phyloP scores from a whole-genome alignment of 129 eudicot species.

The Tagetes erecta region DNA sequence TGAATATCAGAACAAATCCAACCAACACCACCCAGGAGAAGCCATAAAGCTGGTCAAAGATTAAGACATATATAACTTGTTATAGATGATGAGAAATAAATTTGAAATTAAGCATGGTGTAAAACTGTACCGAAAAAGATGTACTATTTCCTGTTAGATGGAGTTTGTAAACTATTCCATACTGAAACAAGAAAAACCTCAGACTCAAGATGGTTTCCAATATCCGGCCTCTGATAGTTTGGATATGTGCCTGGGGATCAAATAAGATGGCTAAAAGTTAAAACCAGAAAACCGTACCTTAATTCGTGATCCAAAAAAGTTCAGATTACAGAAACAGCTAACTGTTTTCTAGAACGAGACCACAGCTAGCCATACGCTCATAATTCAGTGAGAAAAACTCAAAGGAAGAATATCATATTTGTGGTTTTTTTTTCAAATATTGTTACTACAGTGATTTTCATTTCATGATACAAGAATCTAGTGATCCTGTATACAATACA shows the following conservation, averaged over 20 bases:
- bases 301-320: neutral
- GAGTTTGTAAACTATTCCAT: slow-evolving; percentile 95
- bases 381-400: neutral
- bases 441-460: neutral
- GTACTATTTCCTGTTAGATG: slow-evolving; percentile 59
- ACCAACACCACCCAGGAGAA: slow-evolving; percentile 84
- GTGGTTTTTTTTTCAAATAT: neutral
- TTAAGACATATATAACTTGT: neutral
- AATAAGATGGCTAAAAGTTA: slow-evolving; percentile 13
- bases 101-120: neutral
- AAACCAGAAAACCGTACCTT: neutral
- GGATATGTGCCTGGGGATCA: slow-evolving; percentile 79
- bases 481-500: neutral
- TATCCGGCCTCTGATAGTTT: slow-evolving; percentile 83
- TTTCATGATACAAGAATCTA: slow-evolving; percentile 11
- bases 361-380: neutral
- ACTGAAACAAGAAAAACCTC: slow-evolving; percentile 89
- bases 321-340: slow-evolving; percentile 1
- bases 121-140: slow-evolving; percentile 70
- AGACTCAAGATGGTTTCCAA: slow-evolving; percentile 90
- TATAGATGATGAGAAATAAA: neutral
- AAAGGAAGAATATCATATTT: neutral
- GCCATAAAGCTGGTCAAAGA: slow-evolving; percentile 69
- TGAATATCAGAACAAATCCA: slow-evolving; percentile 76
- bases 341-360: neutral